Evolutionary conservation across 345 rosid genomes (phyloP), one percentile per base, ranked within the genome.

Genomic region (Melastoma malabathricum): DNA sequence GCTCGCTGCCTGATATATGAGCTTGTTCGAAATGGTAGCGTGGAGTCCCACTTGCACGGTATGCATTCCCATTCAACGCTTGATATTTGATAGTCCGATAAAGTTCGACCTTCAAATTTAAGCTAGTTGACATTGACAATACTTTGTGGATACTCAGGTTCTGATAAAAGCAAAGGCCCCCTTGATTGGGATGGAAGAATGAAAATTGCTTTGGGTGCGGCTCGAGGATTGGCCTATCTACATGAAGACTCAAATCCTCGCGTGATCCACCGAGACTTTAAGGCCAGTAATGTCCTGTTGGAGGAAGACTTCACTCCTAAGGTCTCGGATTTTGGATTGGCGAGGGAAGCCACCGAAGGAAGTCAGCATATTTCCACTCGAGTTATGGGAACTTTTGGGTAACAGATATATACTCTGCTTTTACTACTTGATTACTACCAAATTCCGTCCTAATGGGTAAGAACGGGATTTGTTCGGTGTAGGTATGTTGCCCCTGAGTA

Each of bases 331-430:
- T 93, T 93, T 65, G 99, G 99, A 66, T 67, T 93, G 69, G 99
- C 99, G 15, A 88, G 83, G 73, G 99, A 88, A 88, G 99, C 99
- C 44, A 85, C 99, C 5, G 99, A 83, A 80, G 99, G 99, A 72
- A 88, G 94, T 68, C 80, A 80, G 53, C 99, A 88, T 67, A 80
- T 93, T 47, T 88, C 97, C 45, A 93, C 99, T 41, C 78, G 95
- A 18, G 99, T 93, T 64, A 93, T 88, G 99, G 99, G 99, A 25
- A 93, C 99, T 62, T 93, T 93, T 41, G 99, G 99, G 99, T 93
- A 87, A 64, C 25, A 46, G 17, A 34, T 2, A 34, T 34, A 5
- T 34, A 15, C 49, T 25, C 46, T 52, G 45, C 15, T 43, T 51
- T 25, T 15, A 15, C 16, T 15, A 17, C n/a, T 44, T 55, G 50